Evolutionary conservation across 169 alveolate genomes (phyloP).

Genomic region (Plasmodium malariae): DNA sequence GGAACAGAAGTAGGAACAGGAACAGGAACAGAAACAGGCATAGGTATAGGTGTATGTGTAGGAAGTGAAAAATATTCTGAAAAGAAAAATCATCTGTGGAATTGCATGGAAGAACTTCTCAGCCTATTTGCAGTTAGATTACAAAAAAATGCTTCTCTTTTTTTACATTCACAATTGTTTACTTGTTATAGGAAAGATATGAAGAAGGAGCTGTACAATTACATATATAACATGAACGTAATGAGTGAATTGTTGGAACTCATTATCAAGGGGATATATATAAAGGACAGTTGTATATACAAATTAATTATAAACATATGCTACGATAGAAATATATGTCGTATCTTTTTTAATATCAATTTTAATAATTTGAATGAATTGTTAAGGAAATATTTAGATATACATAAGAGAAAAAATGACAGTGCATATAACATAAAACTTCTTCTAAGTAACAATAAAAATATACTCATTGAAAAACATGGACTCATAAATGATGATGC

Average conservation of each 20-base stretch:
- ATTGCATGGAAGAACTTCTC: slow-evolving; percentile 1
- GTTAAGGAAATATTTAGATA: background rate
- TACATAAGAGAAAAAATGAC: slow-evolving; percentile 31
- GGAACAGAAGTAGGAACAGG: background rate
- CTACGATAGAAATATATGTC: slow-evolving; percentile 35
- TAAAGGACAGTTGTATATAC: slow-evolving; percentile 17
- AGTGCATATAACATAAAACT: background rate
- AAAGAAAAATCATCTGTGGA: slow-evolving; percentile 11
- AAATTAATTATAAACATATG: slow-evolving; percentile 18
- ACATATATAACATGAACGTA: slow-evolving; percentile 28
- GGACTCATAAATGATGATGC: slow-evolving; percentile 64
- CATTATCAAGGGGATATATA: slow-evolving; percentile 36
- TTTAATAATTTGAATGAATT: slow-evolving; percentile 7
- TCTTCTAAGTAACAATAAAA: slow-evolving; percentile 10
- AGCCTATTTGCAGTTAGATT: slow-evolving; percentile 3
- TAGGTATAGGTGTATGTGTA: background rate
- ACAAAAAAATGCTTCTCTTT: background rate
- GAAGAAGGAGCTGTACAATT: slow-evolving; percentile 24
- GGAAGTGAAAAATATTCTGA: background rate
- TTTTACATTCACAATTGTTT: background rate
- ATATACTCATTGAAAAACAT: background rate
- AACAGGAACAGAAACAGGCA: background rate
- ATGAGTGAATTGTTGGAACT: slow-evolving; percentile 57
- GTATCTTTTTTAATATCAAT: slow-evolving; percentile 20
- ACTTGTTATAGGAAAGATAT: slow-evolving; percentile 5